phyloP scores from a whole-genome alignment of 345 rosid species.

The Lepidium aucheri region DNA sequence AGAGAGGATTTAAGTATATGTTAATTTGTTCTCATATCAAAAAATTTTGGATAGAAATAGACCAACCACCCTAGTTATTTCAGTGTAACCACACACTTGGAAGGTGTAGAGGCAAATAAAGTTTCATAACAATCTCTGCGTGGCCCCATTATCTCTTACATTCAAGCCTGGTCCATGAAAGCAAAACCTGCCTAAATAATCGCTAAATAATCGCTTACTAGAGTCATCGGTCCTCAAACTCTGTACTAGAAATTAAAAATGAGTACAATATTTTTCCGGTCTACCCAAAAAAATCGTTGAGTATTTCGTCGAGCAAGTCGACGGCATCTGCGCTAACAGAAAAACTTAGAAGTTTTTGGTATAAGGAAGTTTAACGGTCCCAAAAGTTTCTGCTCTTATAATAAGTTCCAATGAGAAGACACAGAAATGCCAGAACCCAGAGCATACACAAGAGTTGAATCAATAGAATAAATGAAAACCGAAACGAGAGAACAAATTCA shows the following conservation, averaged over 20 bases:
- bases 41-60: too few relatives aligned
- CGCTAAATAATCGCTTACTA: too few relatives aligned
- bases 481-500: not conserved
- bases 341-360: not conserved
- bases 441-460: not conserved
- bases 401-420: not conserved
- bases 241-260: too few relatives aligned
- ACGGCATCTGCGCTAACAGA: not conserved
- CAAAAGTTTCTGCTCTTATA: not conserved
- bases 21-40: too few relatives aligned
- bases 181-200: too few relatives aligned
- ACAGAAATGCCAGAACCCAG: not conserved
- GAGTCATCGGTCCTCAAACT: too few relatives aligned
- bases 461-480: too few relatives aligned
- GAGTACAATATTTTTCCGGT: too few relatives aligned
- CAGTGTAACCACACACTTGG: slow-evolving; percentile 7
- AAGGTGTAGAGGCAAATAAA: not conserved
- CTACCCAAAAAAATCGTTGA: too few relatives aligned
- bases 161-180: not conserved
- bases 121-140: not conserved
- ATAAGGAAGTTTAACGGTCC: not conserved
- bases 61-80: too few relatives aligned
- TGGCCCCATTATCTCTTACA: not conserved
- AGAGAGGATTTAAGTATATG: too few relatives aligned
- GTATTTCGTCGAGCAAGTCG: too few relatives aligned